Percentiles rank a stretch among this genome's conserved stretches.
These are phyloP conservation scores for Chaetoceros tenuissimus DNA, from an alignment of 108 stramenopile species.

Conservation along the genomic window DNA sequence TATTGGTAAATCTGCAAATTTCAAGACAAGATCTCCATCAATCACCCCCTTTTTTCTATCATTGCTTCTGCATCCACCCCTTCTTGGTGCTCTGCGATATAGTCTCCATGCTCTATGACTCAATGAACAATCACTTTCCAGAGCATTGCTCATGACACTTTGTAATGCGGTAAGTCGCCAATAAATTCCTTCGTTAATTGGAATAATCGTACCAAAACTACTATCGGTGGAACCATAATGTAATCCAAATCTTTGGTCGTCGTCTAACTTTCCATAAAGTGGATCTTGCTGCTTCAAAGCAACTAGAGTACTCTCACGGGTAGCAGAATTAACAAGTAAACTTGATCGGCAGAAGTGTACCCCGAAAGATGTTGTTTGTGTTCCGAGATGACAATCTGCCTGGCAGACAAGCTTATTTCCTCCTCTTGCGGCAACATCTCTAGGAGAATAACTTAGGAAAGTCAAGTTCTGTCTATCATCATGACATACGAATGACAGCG, in stretches of 20 bases:
- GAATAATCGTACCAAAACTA: conserved; percentile 63
- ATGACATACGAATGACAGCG: conserved; percentile 70
- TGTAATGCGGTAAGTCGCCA: conserved; percentile 86
- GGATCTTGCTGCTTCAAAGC: conserved; percentile 81
- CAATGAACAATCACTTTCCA: conserved; percentile 82
- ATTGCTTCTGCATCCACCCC: conserved; percentile 71
- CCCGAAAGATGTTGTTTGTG: conserved; percentile 61
- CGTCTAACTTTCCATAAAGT: conserved; percentile 62
- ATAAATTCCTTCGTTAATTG: conserved; percentile 78
- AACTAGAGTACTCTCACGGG: conserved; percentile 55
- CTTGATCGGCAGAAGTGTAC: conserved; percentile 72
- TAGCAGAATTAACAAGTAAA: conserved; percentile 63
- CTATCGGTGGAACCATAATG: conserved; percentile 87
- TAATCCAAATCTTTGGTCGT: conserved; percentile 78
- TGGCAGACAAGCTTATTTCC: conserved; percentile 88
- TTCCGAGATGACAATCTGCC: conserved; percentile 84
- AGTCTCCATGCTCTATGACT: conserved; percentile 71
- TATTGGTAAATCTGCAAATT: conserved; percentile 68
- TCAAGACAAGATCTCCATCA: conserved; percentile 82
- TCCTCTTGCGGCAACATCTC: conserved; percentile 80
- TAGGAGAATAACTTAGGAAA: conserved; percentile 90
- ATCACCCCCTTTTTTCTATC: conserved; percentile 87
- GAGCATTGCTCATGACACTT: conserved; percentile 84
- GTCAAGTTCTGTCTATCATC: conserved; percentile 83
- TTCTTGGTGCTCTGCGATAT: conserved; percentile 57